Base-by-base conservation (phyloP, 371 early-diverging fungal species). In the Haplosporangium sp. region DNA sequence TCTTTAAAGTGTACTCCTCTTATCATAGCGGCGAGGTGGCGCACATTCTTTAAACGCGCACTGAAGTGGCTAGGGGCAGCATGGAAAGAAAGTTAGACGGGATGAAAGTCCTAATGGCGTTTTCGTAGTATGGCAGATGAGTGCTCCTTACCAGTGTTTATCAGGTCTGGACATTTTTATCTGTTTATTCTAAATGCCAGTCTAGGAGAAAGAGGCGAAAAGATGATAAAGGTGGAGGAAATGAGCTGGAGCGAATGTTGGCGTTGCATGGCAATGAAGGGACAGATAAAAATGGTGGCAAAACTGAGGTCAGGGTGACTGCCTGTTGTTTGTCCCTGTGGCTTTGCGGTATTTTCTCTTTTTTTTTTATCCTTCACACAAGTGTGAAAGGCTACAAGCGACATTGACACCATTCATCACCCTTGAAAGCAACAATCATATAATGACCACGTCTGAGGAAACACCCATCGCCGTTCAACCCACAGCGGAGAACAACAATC, bases 1-100 rank as follows among this genome's bases (percentile, higher is more conserved):
- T 79, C 79, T 55, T 79, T 79, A 29, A 72, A 72, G 37, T 79
- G 59, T 11, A 72, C 72, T 0, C 73, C 61, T 23, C 72, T 79
- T 50, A 72, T 59, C 10, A 72, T 54, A 1, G 73, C 68, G 12
- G 79, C 72, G n/a, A 79, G 62, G 46, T 68, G 68, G 38, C 64
- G 72, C 48, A 72, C 73, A 12, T 79, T 72, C 16, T 61, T 59
- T 16, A 79, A 57, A 4, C 72, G 63, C 0, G 69, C 79, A 1
- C 52, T 58, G 45, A 79, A 72, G 29, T 53, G 46, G 48, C 75
- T 74, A 42, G 21, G n/a, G 9, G 10, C 16, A 18, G 23, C 29
- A 20, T 6, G 38, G 36, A 43, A 18, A 59, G 6, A 40, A 52
- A 43, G 51, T 21, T 6, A 21, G 21, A 38, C 37, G 53, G 18